Evolutionary conservation across 768 basidiomycete species (phyloP), one percentile per base, ranked within the genome.

Genomic region (Agaricus bisporus): DNA sequence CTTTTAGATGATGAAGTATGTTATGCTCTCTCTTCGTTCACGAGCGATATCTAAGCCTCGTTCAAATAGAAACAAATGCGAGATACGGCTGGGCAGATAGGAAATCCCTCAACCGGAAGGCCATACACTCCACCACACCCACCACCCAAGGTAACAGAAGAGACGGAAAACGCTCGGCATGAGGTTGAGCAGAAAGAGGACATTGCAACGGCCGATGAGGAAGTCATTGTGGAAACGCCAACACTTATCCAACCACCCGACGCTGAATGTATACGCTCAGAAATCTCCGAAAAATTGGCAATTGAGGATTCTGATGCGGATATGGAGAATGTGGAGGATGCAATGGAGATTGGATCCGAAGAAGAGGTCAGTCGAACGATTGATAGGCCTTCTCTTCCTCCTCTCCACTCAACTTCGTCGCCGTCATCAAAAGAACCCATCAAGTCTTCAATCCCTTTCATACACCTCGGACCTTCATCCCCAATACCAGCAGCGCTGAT

Each of bases 121-220:
- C 2, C 17, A 4, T 36, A 4, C n/a, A 35, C 29, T 9, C 28
- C 46, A 28, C 22, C 26, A 28, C 11, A 5, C 15, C 6, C n/a
- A 14, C 28, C 26, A 29, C 20, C 46, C n/a, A n/a, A 48, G 32
- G 17, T 17, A 17, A 14, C 6, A n/a, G 32, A 36, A 18, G n/a
- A n/a, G 29, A 10, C 15, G 9, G 46, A 48, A 32, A 25, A 14
- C 11, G 32, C n/a, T 22, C 32, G 25, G 5, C 3, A n/a, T 26
- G 57, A 56, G 39, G 44, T 37, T 43, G 51, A 54, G 26, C 56
- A 51, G 18, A 41, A 39, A 17, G 48, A 51, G 29, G 49, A 57
- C 6, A 41, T 36, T 3, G 60, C 60, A 53, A 52, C 59, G 10
- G 41, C 58, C 1, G 63, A 59, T 22, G 48, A 55, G 15, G 42